Conservation (phyloP, 371 early-diverging fungal genomes). For the Dinochytrium kinnereticum region DNA sequence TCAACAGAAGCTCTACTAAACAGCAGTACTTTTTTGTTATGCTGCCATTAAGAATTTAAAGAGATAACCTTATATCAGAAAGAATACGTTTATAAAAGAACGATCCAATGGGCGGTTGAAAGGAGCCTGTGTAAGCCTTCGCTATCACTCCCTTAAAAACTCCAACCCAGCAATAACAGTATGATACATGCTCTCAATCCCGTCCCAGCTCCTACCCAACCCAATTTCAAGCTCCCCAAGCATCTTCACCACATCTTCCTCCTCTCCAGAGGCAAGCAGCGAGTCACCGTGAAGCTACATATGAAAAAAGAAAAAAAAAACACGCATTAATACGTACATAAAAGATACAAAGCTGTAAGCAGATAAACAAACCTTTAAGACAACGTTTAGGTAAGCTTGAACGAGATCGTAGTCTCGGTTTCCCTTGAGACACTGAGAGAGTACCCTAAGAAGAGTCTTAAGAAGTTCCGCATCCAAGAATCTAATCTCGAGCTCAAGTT, state of each 20-base stretch:
- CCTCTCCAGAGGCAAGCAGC: not conserved
- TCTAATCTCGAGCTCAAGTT: constrained; percentile 9
- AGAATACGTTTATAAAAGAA: no score
- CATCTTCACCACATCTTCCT: not conserved
- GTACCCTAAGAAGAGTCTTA: constrained; percentile 66
- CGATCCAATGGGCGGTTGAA: no score
- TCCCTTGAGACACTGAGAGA: constrained; percentile 28
- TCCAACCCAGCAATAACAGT: not conserved
- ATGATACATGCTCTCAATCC: not conserved
- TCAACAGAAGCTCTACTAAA: no score
- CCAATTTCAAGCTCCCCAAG: constrained; percentile 3
- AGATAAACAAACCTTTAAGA: constrained; percentile 65
- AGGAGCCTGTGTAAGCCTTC: no score
- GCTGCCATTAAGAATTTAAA: no score
- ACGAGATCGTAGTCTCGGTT: constrained; percentile 85
- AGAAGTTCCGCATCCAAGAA: constrained; percentile 64
- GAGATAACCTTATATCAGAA: no score
- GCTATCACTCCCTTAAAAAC: no score
- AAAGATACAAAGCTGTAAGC: no score
- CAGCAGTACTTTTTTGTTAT: no score
- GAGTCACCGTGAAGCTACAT: constrained; percentile 25
- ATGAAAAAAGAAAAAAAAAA: not conserved
- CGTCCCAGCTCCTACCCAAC: not conserved
- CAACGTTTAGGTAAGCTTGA: constrained; percentile 79
- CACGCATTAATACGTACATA: not conserved